phyloP scores from a whole-genome alignment of 2,329 filamentous ascomycete species.

The Plectosphaerella plurivora region DNA sequence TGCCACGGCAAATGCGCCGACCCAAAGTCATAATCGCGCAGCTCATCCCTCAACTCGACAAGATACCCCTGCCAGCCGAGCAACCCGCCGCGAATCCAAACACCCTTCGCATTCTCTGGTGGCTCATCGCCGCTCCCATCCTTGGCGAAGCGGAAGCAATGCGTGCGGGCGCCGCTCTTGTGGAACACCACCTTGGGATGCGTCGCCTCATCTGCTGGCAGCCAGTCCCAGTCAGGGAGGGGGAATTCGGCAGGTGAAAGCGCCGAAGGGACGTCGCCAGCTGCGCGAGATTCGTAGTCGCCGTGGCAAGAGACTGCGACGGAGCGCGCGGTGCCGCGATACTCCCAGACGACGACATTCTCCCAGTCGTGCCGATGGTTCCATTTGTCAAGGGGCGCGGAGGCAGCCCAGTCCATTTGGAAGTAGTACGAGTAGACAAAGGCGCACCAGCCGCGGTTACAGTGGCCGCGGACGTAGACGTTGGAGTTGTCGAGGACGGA shows the following conservation, averaged over 20 bases:
- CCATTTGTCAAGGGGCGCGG: not conserved
- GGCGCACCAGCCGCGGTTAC: slow-evolving; percentile 27
- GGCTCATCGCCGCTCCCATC: slow-evolving; percentile 14
- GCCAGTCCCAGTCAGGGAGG: not conserved
- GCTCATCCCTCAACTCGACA: not conserved
- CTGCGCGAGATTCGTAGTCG: slow-evolving; percentile 17
- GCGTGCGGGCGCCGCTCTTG: slow-evolving; percentile 27
- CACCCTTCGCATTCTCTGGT: slow-evolving; percentile 25
- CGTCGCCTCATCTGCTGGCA: slow-evolving; percentile 14
- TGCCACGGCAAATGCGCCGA: not conserved
- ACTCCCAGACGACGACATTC: slow-evolving; percentile 23
- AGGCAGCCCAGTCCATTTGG: slow-evolving; percentile 12
- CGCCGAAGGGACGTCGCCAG: slow-evolving; percentile 16
- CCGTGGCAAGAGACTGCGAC: slow-evolving; percentile 27
- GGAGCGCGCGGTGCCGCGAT: slow-evolving; percentile 17
- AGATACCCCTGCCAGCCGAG: not conserved
- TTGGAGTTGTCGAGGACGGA: slow-evolving; percentile 24
- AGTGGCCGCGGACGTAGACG: slow-evolving; percentile 23
- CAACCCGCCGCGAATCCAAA: slow-evolving; percentile 24
- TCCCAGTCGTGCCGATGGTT: slow-evolving; percentile 20
- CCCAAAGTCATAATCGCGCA: not conserved
- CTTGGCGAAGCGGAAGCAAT: slow-evolving; percentile 28
- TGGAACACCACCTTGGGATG: slow-evolving; percentile 33
- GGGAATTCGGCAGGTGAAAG: not conserved
- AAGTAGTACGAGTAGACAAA: slow-evolving; percentile 23